A percentile compares a stretch with the other conserved stretches of the same genome.
These are phyloP conservation scores for Xerophyta viscosa DNA, from an alignment of 106 monocot species.

Conservation along the genomic window DNA sequence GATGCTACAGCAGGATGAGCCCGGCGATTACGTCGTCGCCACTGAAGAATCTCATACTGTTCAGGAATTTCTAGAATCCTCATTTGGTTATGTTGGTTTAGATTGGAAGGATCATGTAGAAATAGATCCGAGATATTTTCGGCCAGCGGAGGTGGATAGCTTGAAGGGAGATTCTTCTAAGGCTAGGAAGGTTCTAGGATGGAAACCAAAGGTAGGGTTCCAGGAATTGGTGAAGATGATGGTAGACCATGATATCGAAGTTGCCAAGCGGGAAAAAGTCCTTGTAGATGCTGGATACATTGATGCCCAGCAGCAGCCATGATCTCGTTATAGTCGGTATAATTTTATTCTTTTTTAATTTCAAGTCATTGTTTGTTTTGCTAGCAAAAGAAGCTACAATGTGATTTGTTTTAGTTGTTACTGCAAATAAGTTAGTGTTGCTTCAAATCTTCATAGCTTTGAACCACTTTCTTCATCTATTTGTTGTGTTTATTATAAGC, in stretches of 20 bases:
- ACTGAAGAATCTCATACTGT: slow-evolving; percentile 93
- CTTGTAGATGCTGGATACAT: slow-evolving; percentile 8
- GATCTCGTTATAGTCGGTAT: background rate
- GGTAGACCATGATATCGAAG: slow-evolving; percentile 52
- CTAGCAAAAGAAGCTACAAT: background rate
- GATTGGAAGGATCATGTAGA: slow-evolving; percentile 94
- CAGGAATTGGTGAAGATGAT: slow-evolving; percentile 86
- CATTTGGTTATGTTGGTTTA: slow-evolving; percentile 71
- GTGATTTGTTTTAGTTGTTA: background rate
- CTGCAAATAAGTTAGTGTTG: background rate
- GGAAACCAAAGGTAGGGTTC: slow-evolving; percentile 93
- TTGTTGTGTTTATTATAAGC: too few species aligned
- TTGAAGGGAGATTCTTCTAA: slow-evolving; percentile 81
- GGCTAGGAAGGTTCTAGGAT: slow-evolving; percentile 59
- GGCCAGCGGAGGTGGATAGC: slow-evolving; percentile 90
- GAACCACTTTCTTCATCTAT: too few species aligned
- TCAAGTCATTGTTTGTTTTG: background rate
- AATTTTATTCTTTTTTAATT: background rate
- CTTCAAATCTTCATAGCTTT: background rate
- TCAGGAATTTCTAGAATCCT: slow-evolving; percentile 77
- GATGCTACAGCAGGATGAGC: slow-evolving; percentile 92
- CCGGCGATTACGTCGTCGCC: slow-evolving; percentile 87
- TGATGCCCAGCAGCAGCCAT: slow-evolving; percentile 9
- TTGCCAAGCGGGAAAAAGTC: slow-evolving; percentile 8
- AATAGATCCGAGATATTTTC: slow-evolving; percentile 84